Base-by-base conservation (phyloP, 768 basidiomycete species). In the Sutorius australiensis region DNA sequence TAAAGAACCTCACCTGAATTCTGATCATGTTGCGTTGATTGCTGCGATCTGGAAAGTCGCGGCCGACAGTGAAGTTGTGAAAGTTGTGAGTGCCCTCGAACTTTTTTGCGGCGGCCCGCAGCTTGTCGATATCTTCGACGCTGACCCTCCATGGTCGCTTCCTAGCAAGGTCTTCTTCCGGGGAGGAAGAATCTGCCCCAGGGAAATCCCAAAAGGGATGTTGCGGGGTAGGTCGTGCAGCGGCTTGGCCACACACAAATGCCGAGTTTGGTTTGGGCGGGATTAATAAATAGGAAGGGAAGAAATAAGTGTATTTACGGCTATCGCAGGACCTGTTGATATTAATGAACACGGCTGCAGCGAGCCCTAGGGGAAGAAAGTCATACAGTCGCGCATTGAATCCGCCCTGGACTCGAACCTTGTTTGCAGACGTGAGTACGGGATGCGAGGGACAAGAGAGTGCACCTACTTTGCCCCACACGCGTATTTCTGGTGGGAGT, bases 251-350 rank as follows among this genome's bases (percentile, higher is more conserved):
- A 39, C 75, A 74, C 58, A 77, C 71, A 40, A 92, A 76, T 12
- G 80, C 78, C 38, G 87, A 84, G 19, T 75, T 80, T 5, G 92
- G 90, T 65, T 85, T 88, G 0, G 97, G 94, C 1, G 95, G 93
- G 27, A 98, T 80, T 48, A 99, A 79, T 37, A 95, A 78, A 71
- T 98, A 97, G 1, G 91, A 85, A 0, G 97, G 97, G 59, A 99
- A 88, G 73, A 91, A 91, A 71, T 99, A 99, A 14, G 95, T 97
- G 73, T 99, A 99, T 68, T 94, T 92, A 54, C 95, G 82, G 55
- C 94, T 95, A 67, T 98, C 95, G 72, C 95, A 98, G 3, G 84
- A 77, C 54, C 92, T 94, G 70, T 55, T 0, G 48, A 21, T 17
- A 31, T 7, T 0, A 44, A 21, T 61, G 36, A 64, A 34, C 24